Evolutionary conservation across 2,329 filamentous ascomycete species (phyloP).

Genomic region (Alternaria hordeiaustralica): DNA sequence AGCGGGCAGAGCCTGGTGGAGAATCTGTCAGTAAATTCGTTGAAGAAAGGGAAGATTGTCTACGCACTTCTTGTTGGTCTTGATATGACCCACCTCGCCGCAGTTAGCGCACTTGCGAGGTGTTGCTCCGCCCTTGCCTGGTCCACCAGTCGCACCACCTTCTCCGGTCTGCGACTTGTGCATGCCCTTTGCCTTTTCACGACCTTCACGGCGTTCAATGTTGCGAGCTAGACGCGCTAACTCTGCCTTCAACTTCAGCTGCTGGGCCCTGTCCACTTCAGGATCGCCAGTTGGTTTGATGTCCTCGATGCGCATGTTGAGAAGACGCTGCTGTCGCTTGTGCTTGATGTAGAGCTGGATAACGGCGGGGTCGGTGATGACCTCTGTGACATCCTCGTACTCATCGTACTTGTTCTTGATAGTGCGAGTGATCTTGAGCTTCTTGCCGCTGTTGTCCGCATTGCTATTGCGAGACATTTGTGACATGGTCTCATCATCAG

Average conservation of each 20-base stretch:
- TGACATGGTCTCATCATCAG: constrained; percentile 72
- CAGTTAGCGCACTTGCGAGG: constrained; percentile 95
- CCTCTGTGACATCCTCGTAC: constrained; percentile 52
- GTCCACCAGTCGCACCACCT: constrained; percentile 54
- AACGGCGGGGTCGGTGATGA: constrained; percentile 75
- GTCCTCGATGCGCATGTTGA: constrained; percentile 73
- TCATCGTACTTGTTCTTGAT: constrained; percentile 69
- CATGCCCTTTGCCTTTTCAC: constrained; percentile 84
- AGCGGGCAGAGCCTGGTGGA: constrained; percentile 44
- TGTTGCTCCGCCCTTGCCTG: constrained; percentile 58
- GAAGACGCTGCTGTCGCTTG: constrained; percentile 72
- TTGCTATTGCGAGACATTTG: constrained; percentile 57
- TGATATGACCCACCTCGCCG: constrained; percentile 95
- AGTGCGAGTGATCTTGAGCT: constrained; percentile 76
- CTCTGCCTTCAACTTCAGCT: constrained; percentile 72
- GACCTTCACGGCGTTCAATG: constrained; percentile 85
- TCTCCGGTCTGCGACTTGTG: constrained; percentile 50
- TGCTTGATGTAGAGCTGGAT: constrained; percentile 88
- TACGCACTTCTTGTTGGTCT: constrained; percentile 92
- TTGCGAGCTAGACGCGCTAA: constrained; percentile 87
- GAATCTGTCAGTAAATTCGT: constrained; percentile 23
- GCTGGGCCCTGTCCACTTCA: constrained; percentile 68
- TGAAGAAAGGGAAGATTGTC: background rate
- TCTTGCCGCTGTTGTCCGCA: constrained; percentile 69
- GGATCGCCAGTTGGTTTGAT: constrained; percentile 70